Base-by-base conservation (phyloP, 306 rosid genomes). In the Malus domestica region DNA sequence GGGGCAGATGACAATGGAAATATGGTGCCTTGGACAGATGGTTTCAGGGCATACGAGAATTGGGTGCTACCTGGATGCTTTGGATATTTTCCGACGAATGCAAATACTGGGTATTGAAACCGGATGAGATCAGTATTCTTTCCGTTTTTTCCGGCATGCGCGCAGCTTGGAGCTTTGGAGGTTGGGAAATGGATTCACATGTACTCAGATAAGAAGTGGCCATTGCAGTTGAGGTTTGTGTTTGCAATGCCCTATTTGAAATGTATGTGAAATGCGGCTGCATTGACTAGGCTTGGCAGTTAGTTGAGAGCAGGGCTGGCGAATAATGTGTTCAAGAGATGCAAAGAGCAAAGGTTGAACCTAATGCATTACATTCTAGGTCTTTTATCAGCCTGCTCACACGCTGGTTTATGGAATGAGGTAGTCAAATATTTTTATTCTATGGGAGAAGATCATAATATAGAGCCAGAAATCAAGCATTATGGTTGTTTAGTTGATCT, bases 401-500 rank as follows among this genome's bases (percentile, higher is more conserved):
- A 92, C 79, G 89, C 89, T 7, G 97, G 97, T 7, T 76, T 89
- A 52, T 86, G 90, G 87, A 76, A 73, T 22, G 90, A 88, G n/a
- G 96, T 97, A 18, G 57, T 95, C 19, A 68, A 78, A n/a, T 86
- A 75, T 71, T 90, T 95, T 74, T 81, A 88, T 63, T 87, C 81
- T 58, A 90, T 90, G 93, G 82, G 68, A 74, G 38, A 51, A 60
- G 66, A 77, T 42, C 87, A 79, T 49, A 71, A 27, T 4, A 74
- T 86, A 44, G 85, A 78, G 62, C 93, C 91, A 5, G 86, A 87
- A 76, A 82, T 87, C 27, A 92, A 92, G 84, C 96, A 89, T 78
- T 90, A 92, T 72, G 93, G 97, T 64, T 92, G 97, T 77, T 64
- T 95, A 6, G 89, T 92, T 57, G 99, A 95, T 89, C 93, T 90